Conservation (phyloP, 306 rosid species). For the Heteromeles arbutifolia region DNA sequence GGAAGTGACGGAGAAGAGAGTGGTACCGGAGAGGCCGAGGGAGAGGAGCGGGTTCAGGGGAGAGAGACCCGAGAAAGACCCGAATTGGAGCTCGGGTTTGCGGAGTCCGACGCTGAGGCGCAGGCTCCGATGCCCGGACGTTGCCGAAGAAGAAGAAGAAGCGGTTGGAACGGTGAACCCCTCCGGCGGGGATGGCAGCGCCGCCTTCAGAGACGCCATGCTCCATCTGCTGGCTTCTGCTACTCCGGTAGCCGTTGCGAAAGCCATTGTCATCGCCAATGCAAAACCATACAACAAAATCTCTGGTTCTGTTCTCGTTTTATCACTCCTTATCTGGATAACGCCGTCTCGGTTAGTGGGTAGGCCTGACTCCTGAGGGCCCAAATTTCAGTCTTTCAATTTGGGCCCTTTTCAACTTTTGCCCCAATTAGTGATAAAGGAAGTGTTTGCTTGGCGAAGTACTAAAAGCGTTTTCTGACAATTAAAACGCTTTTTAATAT, state of each 20-base stretch:
- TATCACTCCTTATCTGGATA: not conserved
- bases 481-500: no score
- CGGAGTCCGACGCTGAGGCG: constrained; percentile 17
- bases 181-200: constrained; percentile 38
- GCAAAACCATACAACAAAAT: constrained; percentile 1
- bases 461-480: no score
- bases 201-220: constrained; percentile 53
- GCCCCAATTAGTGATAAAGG: not conserved
- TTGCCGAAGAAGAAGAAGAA: constrained; percentile 11
- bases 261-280: constrained; percentile 7
- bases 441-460: no score
- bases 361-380: not conserved
- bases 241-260: constrained; percentile 14
- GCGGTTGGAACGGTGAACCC: constrained; percentile 17
- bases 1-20: not conserved
- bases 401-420: not conserved
- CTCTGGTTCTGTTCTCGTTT: not conserved
- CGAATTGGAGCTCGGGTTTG: constrained; percentile 32
- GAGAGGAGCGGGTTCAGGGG: constrained; percentile 34
- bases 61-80: constrained; percentile 57
- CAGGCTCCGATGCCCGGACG: not conserved
- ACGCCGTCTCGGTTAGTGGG: not conserved
- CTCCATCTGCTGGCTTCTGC: constrained; percentile 37
- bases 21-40: constrained; percentile 46
- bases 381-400: not conserved